Evolutionary conservation across 495 filamentous ascomycete species (phyloP), one percentile per base, ranked within the genome.

Genomic region (Xylaria sp.): DNA sequence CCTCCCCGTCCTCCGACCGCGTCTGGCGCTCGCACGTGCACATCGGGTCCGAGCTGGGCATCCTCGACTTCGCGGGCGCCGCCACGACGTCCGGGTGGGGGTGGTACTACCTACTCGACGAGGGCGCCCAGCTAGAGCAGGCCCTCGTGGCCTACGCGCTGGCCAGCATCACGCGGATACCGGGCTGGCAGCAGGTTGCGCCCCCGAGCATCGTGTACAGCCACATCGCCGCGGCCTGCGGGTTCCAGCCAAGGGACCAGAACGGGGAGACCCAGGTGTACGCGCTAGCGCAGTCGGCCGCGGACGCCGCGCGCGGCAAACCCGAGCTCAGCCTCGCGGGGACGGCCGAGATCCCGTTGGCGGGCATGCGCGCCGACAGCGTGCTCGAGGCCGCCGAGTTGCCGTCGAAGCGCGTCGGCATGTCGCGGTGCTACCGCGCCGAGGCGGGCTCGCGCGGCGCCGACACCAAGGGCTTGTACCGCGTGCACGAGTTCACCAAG

Each of bases 401-500:
- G 0, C 97, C 96, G 0, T 68, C 93, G 24, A 95, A 93, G 76
- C 80, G 91, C 5, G 93, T 96, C 6, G 96, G 92, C 8, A 89
- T 91, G 1, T 97, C 93, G 53, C 87, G 96, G 5, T 96, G 93
- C 82, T 99, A 97, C 77, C 90, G 96, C 58, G 96, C 96, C 19
- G 96, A 99, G 81, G 97, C 96, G 1, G 96, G 96, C 24, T 91
- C 93, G 6, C 86, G 96, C 24, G 96, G 96, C 41, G 89, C 89
- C 29, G 93, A 97, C 50, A 97, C 93, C 9, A 98, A 98, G 82
- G 96, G 96, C 11, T 85, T 99, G 8, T 99, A 98, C 82, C 91
- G 96, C 15, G 96, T 99, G n/a, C 96, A 98, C 83, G 96, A 99
- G 79, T 99, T 99, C 82, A 97, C 94, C 48, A 99, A 99, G 77